A percentile compares a stretch with the other conserved stretches of the same genome.
Evolutionary conservation across 495 filamentous ascomycete species (phyloP).

Genomic region (Penicillium paxilli): DNA sequence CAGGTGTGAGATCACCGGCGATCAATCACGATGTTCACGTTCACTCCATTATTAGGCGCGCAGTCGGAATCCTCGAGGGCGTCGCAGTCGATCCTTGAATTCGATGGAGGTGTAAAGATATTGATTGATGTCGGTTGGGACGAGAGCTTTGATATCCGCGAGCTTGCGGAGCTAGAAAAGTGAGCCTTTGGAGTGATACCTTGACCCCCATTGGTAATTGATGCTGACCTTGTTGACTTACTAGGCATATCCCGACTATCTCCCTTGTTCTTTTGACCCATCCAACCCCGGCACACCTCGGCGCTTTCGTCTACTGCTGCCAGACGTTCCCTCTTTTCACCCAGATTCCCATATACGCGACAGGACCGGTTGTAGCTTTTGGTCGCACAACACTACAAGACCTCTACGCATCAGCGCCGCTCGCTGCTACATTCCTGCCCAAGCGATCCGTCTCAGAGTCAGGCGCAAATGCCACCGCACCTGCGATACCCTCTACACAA

Average conservation of each 20-base stretch:
- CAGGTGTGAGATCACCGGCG: neutral
- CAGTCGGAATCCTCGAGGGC: slow-evolving; percentile 77
- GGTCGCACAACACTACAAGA: slow-evolving; percentile 90
- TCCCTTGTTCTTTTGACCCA: slow-evolving; percentile 95
- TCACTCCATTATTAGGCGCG: slow-evolving; percentile 88
- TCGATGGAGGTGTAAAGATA: slow-evolving; percentile 95
- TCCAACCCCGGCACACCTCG: slow-evolving; percentile 85
- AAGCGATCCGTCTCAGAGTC: slow-evolving; percentile 65
- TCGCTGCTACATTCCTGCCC: slow-evolving; percentile 78
- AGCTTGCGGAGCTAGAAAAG: slow-evolving; percentile 87
- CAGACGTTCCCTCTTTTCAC: slow-evolving; percentile 91
- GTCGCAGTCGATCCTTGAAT: slow-evolving; percentile 90
- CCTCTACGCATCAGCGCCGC: slow-evolving; percentile 84
- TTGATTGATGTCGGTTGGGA: slow-evolving; percentile 97
- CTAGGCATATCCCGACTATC: slow-evolving; percentile 82
- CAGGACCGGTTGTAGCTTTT: slow-evolving; percentile 86
- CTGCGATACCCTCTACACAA: slow-evolving; percentile 25
- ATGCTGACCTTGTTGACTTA: slow-evolving; percentile 10
- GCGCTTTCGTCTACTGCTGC: slow-evolving; percentile 95
- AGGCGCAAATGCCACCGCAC: slow-evolving; percentile 51
- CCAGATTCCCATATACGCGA: slow-evolving; percentile 94
- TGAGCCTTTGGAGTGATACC: slow-evolving; percentile 39
- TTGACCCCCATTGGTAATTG: neutral
- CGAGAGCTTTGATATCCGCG: slow-evolving; percentile 75
- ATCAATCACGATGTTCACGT: slow-evolving; percentile 78